Conservation (phyloP, 2,329 filamentous ascomycete genomes). For the Onygenales sp. region DNA sequence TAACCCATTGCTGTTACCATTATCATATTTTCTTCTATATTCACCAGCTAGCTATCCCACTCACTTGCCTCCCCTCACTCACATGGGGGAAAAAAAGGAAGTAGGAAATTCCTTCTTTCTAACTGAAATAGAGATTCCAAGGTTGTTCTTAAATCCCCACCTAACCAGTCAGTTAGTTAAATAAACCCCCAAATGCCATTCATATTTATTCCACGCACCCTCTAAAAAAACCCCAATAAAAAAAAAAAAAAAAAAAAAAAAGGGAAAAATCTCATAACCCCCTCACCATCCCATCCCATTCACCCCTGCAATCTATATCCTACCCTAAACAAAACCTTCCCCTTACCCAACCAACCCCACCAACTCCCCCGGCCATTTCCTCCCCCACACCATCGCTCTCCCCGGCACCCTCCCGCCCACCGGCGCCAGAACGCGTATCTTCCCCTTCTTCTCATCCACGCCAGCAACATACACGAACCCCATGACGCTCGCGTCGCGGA, state of each 20-base stretch:
- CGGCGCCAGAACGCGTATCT: conserved; percentile 72
- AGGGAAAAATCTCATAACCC: background rate
- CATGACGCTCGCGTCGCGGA: conserved; percentile 75
- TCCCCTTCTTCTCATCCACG: conserved; percentile 74
- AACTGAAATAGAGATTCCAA: too few relatives aligned
- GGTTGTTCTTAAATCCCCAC: too few relatives aligned
- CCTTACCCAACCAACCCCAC: conserved; percentile 59
- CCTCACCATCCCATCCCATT: too few relatives aligned
- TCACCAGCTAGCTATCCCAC: too few relatives aligned
- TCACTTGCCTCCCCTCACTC: too few relatives aligned
- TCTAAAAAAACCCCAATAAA: too few relatives aligned
- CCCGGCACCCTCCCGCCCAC: conserved; percentile 72
- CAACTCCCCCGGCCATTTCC: conserved; percentile 72
- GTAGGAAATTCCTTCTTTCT: too few relatives aligned
- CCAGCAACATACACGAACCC: conserved; percentile 91
- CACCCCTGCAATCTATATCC: too few relatives aligned
- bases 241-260: background rate
- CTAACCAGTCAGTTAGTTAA: too few relatives aligned
- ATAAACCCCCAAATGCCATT: too few relatives aligned
- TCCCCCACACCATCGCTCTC: conserved; percentile 70
- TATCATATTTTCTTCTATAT: background rate
- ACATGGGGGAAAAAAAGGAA: too few relatives aligned
- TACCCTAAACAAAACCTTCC: background rate
- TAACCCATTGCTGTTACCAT: background rate
- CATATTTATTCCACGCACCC: too few relatives aligned